These are phyloP conservation scores for Lycium barbarum DNA, from an alignment of 257 asterid species.

Conservation along the genomic window DNA sequence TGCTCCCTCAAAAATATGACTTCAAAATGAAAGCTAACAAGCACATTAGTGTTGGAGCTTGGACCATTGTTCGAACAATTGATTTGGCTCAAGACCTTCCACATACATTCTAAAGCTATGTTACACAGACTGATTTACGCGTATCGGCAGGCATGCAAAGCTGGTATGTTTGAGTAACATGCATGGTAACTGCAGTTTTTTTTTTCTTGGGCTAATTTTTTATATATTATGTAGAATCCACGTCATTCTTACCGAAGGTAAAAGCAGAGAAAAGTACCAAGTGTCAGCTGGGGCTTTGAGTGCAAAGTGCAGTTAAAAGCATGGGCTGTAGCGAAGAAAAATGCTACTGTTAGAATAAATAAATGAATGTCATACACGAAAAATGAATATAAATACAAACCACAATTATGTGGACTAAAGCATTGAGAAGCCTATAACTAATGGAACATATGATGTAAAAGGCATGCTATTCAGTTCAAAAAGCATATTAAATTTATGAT, in stretches of 20 bases:
- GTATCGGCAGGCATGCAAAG: background rate
- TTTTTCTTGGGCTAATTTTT: background rate
- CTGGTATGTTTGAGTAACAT: background rate
- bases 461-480: background rate
- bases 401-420: background rate
- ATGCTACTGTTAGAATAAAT: background rate
- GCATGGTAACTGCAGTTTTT: background rate
- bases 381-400: background rate
- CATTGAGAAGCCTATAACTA: background rate
- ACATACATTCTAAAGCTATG: background rate
- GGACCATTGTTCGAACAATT: background rate
- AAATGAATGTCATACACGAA: background rate
- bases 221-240: background rate
- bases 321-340: background rate
- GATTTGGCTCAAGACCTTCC: constrained; percentile 7
- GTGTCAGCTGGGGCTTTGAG: constrained; percentile 16
- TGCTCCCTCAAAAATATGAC: constrained; percentile 8
- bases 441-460: background rate
- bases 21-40: background rate
- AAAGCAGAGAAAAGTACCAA: background rate
- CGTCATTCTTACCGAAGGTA: background rate
- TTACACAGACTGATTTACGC: background rate
- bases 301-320: constrained; percentile 2
- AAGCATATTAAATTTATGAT: background rate
- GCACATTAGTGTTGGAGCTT: constrained; percentile 2